Conservation (phyloP, 257 asterid species). For the Echites panduratus region DNA sequence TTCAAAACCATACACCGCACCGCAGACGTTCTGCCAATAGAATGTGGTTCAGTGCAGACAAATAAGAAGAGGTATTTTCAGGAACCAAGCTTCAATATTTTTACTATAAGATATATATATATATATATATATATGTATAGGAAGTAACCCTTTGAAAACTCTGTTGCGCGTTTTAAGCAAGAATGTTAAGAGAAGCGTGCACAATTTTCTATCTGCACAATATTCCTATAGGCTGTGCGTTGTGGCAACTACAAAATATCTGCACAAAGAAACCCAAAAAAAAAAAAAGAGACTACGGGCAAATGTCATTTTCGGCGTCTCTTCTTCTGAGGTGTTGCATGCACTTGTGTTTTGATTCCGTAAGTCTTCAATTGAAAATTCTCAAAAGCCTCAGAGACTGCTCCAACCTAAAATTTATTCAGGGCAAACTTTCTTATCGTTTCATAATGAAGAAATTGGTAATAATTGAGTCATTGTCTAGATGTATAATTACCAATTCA, state of each 20-base stretch:
- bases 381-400: constrained; percentile 81
- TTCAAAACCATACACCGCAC: not conserved
- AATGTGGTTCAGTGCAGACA: not conserved
- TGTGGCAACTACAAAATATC: not conserved
- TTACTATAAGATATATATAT: constrained; percentile 6
- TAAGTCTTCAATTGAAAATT: constrained; percentile 80
- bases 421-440: constrained; percentile 1
- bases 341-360: constrained; percentile 77
- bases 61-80: not conserved
- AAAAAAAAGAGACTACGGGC: not conserved
- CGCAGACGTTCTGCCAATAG: not conserved
- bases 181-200: not conserved
- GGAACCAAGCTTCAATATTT: not conserved
- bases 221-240: not conserved
- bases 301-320: constrained; percentile 37
- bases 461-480: not conserved
- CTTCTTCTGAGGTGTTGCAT: constrained; percentile 76
- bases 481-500: constrained; percentile 51
- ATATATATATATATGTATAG: no score
- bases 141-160: not conserved
- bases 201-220: constrained; percentile 4
- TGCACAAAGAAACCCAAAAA: not conserved
- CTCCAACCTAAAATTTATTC: constrained; percentile 54
- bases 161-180: not conserved
- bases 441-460: constrained; percentile 5